These are phyloP conservation scores for Stereum hirsutum DNA, from an alignment of 1,284 basidiomycete genomes.

Conservation along the genomic window DNA sequence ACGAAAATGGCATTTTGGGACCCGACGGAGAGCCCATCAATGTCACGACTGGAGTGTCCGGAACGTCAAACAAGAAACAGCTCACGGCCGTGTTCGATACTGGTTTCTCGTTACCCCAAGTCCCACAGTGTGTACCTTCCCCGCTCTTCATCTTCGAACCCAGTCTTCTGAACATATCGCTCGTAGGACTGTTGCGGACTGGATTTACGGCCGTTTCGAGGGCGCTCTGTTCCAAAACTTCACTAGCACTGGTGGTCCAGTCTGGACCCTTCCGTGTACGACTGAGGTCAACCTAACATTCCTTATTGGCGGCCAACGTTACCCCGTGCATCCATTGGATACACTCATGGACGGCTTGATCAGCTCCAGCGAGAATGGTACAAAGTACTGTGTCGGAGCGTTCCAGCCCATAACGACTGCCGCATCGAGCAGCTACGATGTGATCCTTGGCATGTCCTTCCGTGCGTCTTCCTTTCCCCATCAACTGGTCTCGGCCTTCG, in stretches of 20 bases:
- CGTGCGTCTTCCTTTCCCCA: slow-evolving; percentile 14
- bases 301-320: slow-evolving; percentile 38
- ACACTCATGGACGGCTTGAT: slow-evolving; percentile 25
- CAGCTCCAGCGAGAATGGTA: slow-evolving; percentile 35
- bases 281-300: slow-evolving; percentile 56
- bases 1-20: slow-evolving; percentile 27
- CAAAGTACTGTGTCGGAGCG: slow-evolving; percentile 49
- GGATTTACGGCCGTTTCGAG: slow-evolving; percentile 43
- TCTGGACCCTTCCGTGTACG: slow-evolving; percentile 51
- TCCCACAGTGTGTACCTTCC: slow-evolving; percentile 35
- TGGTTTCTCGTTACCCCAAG: slow-evolving; percentile 60
- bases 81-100: slow-evolving; percentile 56
- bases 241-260: slow-evolving; percentile 26
- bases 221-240: slow-evolving; percentile 40
- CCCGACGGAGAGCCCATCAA: slow-evolving; percentile 35
- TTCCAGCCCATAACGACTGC: slow-evolving; percentile 59
- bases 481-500: background rate
- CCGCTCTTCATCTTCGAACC: background rate
- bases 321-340: slow-evolving; percentile 58
- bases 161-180: slow-evolving; percentile 1
- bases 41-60: slow-evolving; percentile 32
- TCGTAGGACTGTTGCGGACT: slow-evolving; percentile 38
- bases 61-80: slow-evolving; percentile 30
- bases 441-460: slow-evolving; percentile 41
- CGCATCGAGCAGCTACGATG: slow-evolving; percentile 59